Base-by-base conservation (phyloP, 257 asterid genomes). In the Plantago major region DNA sequence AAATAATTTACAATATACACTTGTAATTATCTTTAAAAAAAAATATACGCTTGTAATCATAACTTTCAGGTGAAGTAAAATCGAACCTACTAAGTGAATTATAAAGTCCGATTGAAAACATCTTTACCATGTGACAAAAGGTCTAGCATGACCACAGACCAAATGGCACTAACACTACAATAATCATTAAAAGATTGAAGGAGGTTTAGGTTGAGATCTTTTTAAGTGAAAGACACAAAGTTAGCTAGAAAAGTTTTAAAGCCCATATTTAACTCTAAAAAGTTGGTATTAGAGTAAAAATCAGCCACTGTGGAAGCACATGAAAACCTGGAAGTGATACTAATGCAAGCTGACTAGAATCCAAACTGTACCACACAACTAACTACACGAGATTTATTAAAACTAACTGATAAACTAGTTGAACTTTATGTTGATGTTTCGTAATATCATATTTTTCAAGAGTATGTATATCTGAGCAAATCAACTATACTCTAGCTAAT, bases 301-400 rank as follows among this genome's bases (percentile, higher is more conserved):
- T 14, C 42, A 22, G 38, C 11, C 42, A 26, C 33, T 11, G 16
- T 53, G 16, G 37, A 53, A 53, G 58, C 58, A 53, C 58, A 53
- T 53, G 58, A 53, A 53, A 49, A 58, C 58, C 26, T 33, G 40
- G 8, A 33, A 33, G 40, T 33, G 40, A 33, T 33, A 52, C 9
- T 53, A 16, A 53, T 53, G 58, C n/a, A 19, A 18, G 58, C 58
- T 53, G 58, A 53, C 10, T 53, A 53, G 42, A 26, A 17, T 26
- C 58, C 58, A 51, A 51, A 51, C 37, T 51, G 33, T 51, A 26
- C n/a, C n/a, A n/a, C n/a, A n/a, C n/a, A n/a, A n/a, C n/a, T n/a
- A n/a, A n/a, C n/a, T n/a, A n/a, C n/a, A n/a, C n/a, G n/a, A n/a
- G n/a, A n/a, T n/a, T n/a, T n/a, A n/a, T n/a, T n/a, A n/a, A n/a